Conservation (phyloP, 345 rosid genomes). For the Lepidium didymum region DNA sequence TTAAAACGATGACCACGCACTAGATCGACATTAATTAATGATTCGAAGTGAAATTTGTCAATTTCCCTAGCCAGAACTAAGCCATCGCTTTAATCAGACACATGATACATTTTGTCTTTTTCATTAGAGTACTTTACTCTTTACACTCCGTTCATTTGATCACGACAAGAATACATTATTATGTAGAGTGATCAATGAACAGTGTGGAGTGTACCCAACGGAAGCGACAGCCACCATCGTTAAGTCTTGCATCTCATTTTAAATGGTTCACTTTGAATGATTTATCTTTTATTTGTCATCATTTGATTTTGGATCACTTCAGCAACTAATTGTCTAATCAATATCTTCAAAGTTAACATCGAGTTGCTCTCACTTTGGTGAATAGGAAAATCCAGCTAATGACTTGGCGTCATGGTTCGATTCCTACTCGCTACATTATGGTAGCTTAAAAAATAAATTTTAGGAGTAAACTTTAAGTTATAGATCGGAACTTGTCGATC, state of each 20-base stretch:
- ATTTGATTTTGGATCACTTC: background rate
- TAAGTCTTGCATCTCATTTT: slow-evolving; percentile 14
- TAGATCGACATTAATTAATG: background rate
- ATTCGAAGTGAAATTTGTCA: background rate
- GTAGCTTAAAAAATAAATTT: too few species aligned
- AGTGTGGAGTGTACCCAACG: background rate
- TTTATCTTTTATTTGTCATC: background rate
- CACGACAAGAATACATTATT: slow-evolving; percentile 23
- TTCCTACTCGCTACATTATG: too few species aligned
- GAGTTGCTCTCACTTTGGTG: too few species aligned
- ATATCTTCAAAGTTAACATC: background rate
- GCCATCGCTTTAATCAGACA: slow-evolving; percentile 1
- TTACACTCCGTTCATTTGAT: slow-evolving; percentile 18
- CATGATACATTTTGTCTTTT: background rate
- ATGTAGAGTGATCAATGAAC: background rate
- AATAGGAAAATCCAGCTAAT: too few species aligned
- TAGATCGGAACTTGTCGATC: too few species aligned
- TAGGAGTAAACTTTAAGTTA: too few species aligned
- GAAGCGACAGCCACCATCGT: slow-evolving; percentile 2
- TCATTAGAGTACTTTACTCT: slow-evolving; percentile 12
- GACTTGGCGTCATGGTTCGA: too few species aligned
- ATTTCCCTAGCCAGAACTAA: slow-evolving; percentile 6
- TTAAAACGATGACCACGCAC: too few species aligned
- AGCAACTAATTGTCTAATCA: background rate
- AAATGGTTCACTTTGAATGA: too few species aligned